Conservation (phyloP, 1,284 basidiomycete species). For the Puccinia hordei region DNA sequence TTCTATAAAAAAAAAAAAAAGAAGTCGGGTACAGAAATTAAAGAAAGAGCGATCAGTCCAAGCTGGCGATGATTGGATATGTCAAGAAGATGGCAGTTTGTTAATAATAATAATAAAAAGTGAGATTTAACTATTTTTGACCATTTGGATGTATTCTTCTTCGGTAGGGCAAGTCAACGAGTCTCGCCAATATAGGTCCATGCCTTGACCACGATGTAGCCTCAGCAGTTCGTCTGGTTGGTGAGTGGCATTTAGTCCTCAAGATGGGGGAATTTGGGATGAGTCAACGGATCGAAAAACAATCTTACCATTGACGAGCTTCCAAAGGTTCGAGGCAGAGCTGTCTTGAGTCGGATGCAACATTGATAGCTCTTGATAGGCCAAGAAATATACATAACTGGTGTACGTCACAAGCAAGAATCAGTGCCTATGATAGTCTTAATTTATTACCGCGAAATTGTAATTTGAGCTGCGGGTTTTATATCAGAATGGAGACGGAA, state of each 20-base stretch:
- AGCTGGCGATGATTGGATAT: neutral
- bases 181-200: constrained; percentile 93
- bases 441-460: neutral
- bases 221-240: constrained; percentile 76
- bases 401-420: neutral
- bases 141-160: constrained; percentile 92
- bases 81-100: neutral
- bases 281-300: neutral
- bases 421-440: neutral
- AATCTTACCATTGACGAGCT: constrained; percentile 45
- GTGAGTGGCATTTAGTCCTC: neutral
- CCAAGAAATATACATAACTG: constrained; percentile 49
- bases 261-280: neutral
- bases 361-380: constrained; percentile 43
- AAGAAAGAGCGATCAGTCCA: neutral
- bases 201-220: constrained; percentile 90
- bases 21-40: neutral
- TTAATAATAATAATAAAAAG: neutral
- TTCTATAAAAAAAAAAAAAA: constrained; percentile 71
- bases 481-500: constrained; percentile 14
- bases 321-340: constrained; percentile 29
- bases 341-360: neutral
- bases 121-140: constrained; percentile 78
- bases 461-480: neutral
- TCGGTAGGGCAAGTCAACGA: constrained; percentile 88